A percentile compares a stretch with the other conserved stretches of the same genome.
Conservation (phyloP, 116 monocot species). For the Zostera marina region DNA sequence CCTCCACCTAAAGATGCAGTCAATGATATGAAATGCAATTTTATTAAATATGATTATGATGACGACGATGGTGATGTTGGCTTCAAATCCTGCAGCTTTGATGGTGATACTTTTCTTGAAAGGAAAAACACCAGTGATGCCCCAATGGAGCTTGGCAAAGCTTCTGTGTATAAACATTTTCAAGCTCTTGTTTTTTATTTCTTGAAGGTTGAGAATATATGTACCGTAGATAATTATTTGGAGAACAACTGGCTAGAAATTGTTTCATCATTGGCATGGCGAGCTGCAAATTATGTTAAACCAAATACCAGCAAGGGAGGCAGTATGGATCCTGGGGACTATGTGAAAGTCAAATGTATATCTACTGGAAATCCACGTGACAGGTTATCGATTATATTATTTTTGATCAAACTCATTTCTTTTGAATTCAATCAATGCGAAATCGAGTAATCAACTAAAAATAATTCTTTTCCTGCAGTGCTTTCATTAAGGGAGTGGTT, state of each 20-base stretch:
- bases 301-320: slow-evolving; percentile 72
- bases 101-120: slow-evolving; percentile 9
- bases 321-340: slow-evolving; percentile 84
- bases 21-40: slow-evolving; percentile 39
- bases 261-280: slow-evolving; percentile 76
- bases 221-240: slow-evolving; percentile 8
- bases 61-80: slow-evolving; percentile 23
- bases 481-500: slow-evolving; percentile 73
- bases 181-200: slow-evolving; percentile 66
- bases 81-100: slow-evolving; percentile 24
- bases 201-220: slow-evolving; percentile 48
- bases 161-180: slow-evolving; percentile 44
- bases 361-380: slow-evolving; percentile 29
- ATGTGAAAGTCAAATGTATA: slow-evolving; percentile 91
- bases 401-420: not conserved
- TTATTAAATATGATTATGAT: slow-evolving; percentile 39
- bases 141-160: slow-evolving; percentile 22
- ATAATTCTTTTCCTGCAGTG: slow-evolving; percentile 24
- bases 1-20: slow-evolving; percentile 50
- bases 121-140: slow-evolving; percentile 26
- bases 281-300: slow-evolving; percentile 63
- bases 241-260: slow-evolving; percentile 48
- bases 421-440: not conserved
- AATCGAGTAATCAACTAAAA: not conserved
- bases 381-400: slow-evolving; percentile 2